Evolutionary conservation across 257 asterid genomes (phyloP).

Genomic region (Sherardia arvensis): DNA sequence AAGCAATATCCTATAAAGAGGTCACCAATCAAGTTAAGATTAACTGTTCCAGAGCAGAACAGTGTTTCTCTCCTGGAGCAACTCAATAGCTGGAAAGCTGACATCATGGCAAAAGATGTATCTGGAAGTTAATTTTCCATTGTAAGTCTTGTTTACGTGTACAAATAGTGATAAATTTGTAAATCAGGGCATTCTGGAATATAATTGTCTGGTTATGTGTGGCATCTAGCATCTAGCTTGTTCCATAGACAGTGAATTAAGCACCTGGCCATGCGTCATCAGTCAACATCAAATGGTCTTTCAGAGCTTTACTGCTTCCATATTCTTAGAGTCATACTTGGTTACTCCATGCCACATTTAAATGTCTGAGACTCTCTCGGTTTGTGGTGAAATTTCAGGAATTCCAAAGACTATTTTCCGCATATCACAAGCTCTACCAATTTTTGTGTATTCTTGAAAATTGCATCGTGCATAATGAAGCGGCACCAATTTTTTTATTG

Average conservation of each 20-base stretch:
- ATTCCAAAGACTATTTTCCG: too few species aligned
- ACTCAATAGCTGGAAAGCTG: conserved; percentile 51
- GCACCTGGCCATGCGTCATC: not conserved
- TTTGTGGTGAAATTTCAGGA: too few species aligned
- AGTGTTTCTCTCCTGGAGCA: conserved; percentile 44
- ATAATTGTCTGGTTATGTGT: not conserved
- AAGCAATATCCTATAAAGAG: conserved; percentile 83
- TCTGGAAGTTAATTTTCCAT: conserved; percentile 52
- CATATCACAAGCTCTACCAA: too few species aligned
- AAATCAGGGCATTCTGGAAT: not conserved
- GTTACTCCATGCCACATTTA: not conserved
- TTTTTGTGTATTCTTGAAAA: too few species aligned
- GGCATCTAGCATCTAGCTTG: not conserved
- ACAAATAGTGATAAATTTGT: not conserved
- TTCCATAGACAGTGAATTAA: not conserved
- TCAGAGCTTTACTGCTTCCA: not conserved
- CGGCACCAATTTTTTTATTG: too few species aligned
- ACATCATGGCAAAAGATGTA: conserved; percentile 51
- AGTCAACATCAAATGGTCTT: not conserved
- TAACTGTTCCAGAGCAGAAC: conserved; percentile 49
- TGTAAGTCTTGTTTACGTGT: conserved; percentile 38
- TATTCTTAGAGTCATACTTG: not conserved
- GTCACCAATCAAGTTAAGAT: conserved; percentile 81
- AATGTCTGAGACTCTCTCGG: too few species aligned
- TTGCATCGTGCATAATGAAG: too few species aligned